phyloP scores from a whole-genome alignment of 805 yeast genomes.

The Starmerella asiatica region DNA sequence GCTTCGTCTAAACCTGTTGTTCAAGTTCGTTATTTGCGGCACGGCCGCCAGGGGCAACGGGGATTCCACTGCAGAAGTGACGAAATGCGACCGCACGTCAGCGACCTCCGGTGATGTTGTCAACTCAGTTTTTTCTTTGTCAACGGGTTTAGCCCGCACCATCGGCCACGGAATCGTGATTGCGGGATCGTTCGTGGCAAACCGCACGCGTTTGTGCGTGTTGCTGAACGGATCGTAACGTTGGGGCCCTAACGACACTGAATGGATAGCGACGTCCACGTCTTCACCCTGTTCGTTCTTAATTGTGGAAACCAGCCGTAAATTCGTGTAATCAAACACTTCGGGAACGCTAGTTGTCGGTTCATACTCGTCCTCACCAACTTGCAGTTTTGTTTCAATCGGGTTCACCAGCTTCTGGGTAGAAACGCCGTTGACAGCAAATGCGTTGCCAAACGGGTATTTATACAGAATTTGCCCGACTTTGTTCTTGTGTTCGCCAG shows the following conservation, averaged over 20 bases:
- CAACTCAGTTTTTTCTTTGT: conserved; percentile 29
- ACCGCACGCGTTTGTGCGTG: conserved; percentile 62
- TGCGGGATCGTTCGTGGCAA: conserved; percentile 53
- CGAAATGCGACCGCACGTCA: conserved; percentile 61
- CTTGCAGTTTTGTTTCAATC: conserved; percentile 46
- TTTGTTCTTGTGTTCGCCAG: conserved; percentile 61
- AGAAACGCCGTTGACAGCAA: conserved; percentile 53
- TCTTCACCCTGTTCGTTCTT: conserved; percentile 48
- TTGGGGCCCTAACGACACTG: conserved; percentile 49
- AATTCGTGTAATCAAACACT: conserved; percentile 43
- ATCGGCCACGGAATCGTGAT: conserved; percentile 89
- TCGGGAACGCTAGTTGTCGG: conserved; percentile 61
- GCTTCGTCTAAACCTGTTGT: conserved; percentile 50
- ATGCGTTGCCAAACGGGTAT: conserved; percentile 48
- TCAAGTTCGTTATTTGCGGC: conserved; percentile 59
- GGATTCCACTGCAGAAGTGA: conserved; percentile 48
- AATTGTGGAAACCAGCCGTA: conserved; percentile 68
- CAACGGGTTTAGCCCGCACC: conserved; percentile 28
- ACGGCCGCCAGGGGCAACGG: conserved; percentile 60
- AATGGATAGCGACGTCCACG: conserved; percentile 67
- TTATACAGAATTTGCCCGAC: conserved; percentile 48
- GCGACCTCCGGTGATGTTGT: conserved; percentile 46
- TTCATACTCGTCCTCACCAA: conserved; percentile 42
- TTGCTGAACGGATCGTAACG: conserved; percentile 66
- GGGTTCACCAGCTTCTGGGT: conserved; percentile 58